phyloP scores from a whole-genome alignment of 805 yeast species.

The Blastobotrys attinorum region DNA sequence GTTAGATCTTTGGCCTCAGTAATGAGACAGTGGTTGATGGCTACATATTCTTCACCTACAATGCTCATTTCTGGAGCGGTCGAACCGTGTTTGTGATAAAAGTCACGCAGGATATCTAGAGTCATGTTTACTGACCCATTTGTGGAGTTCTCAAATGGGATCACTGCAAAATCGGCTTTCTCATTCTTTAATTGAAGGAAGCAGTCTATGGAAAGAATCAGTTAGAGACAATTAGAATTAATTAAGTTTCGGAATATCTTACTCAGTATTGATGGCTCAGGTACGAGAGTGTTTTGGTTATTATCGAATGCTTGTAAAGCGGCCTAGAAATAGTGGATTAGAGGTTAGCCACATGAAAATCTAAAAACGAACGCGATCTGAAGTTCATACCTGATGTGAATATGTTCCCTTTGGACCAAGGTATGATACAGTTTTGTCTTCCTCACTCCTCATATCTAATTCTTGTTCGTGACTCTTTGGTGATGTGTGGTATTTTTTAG shows the following conservation, averaged over 20 bases:
- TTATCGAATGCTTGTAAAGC: conserved; percentile 36
- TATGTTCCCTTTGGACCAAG: conserved; percentile 91
- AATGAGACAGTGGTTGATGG: conserved; percentile 71
- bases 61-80: conserved; percentile 39
- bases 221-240: no score
- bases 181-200: conserved; percentile 43
- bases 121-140: conserved; percentile 90
- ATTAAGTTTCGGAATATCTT: no score
- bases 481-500: no score
- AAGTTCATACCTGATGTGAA: conserved; percentile 64
- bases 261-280: conserved; percentile 21
- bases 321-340: conserved; percentile 32
- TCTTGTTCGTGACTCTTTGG: no score
- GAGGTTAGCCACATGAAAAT: no score
- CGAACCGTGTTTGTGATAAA: conserved; percentile 3
- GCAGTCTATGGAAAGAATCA: conserved; percentile 58
- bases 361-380: no score
- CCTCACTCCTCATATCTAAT: not conserved
- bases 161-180: conserved; percentile 60
- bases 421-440: conserved; percentile 38
- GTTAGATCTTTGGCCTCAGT: conserved; percentile 34
- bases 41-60: conserved; percentile 72
- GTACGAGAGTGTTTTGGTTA: conserved; percentile 18
- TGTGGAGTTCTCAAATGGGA: conserved; percentile 91
- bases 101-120: conserved; percentile 67